phyloP scores from a whole-genome alignment of 805 yeast species.

The Wickerhamiella siamensis region DNA sequence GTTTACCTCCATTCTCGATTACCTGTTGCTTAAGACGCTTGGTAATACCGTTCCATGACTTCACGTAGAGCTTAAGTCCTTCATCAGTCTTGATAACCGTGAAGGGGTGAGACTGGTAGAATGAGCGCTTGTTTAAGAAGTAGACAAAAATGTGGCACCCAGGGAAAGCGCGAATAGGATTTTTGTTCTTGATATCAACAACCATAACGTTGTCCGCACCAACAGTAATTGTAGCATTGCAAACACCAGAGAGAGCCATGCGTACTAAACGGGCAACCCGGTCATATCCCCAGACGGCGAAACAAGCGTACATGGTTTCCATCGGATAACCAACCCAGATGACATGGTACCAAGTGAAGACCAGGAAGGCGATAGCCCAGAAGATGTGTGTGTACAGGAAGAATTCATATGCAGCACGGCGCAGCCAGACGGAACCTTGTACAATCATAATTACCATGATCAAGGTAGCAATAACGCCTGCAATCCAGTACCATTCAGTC shows the following conservation, averaged over 20 bases:
- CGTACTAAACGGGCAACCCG: conserved; percentile 35
- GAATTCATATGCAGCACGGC: conserved; percentile 34
- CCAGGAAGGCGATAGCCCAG: conserved; percentile 39
- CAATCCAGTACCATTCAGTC: conserved; percentile 14
- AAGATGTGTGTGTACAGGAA: conserved; percentile 42
- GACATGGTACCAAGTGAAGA: conserved; percentile 45
- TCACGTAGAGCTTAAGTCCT: conserved; percentile 5
- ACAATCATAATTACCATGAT: conserved; percentile 26
- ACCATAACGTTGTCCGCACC: conserved; percentile 20
- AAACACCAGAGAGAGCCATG: not conserved
- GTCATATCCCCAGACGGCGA: conserved; percentile 49
- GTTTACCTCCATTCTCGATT: conserved; percentile 14
- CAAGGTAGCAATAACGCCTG: conserved; percentile 19
- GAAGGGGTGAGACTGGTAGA: conserved; percentile 69
- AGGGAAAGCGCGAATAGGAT: conserved; percentile 33
- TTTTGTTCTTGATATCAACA: conserved; percentile 26
- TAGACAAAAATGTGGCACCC: conserved; percentile 42
- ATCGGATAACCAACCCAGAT: conserved; percentile 29
- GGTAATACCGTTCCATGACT: conserved; percentile 38
- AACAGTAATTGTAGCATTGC: conserved; percentile 1
- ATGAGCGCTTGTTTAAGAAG: conserved; percentile 31
- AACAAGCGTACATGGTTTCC: conserved; percentile 36
- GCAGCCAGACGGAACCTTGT: conserved; percentile 23
- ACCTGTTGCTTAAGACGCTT: conserved; percentile 26
- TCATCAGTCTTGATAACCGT: conserved; percentile 25